A percentile compares a stretch with the other conserved stretches of the same genome.
Conservation (phyloP, 2,329 filamentous ascomycete species). For the Sporothrix phasma region DNA sequence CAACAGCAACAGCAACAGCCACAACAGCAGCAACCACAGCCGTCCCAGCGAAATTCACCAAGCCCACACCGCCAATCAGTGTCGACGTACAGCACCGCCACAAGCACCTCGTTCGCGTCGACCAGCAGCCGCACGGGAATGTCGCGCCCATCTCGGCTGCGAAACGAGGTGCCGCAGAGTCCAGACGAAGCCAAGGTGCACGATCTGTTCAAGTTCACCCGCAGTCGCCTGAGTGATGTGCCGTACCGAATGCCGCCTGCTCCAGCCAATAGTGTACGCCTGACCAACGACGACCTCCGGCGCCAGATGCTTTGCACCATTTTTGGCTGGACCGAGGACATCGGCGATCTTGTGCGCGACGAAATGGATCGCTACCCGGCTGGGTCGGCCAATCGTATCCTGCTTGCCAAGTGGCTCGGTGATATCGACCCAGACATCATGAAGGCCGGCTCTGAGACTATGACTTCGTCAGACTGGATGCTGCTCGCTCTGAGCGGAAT, state of each 20-base stretch:
- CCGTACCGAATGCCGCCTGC: constrained; percentile 63
- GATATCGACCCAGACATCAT: constrained; percentile 75
- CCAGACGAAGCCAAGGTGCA: constrained; percentile 61
- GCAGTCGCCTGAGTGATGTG: constrained; percentile 70
- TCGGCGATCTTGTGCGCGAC: constrained; percentile 70
- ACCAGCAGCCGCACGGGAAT: constrained; percentile 23
- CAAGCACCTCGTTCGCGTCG: constrained; percentile 40
- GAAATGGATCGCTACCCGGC: constrained; percentile 66
- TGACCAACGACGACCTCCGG: constrained; percentile 71
- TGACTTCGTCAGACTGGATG: constrained; percentile 96
- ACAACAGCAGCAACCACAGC: too few species aligned
- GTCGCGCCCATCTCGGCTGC: constrained; percentile 53
- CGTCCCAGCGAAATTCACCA: neutral
- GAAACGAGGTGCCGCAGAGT: constrained; percentile 70
- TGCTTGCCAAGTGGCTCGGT: constrained; percentile 87
- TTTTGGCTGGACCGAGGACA: constrained; percentile 88
- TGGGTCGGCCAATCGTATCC: constrained; percentile 67
- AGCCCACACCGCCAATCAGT: constrained; percentile 31
- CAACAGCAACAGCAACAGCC: neutral
- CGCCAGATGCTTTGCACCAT: constrained; percentile 87
- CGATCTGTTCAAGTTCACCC: constrained; percentile 80
- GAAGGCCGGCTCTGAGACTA: constrained; percentile 69
- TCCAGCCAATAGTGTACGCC: constrained; percentile 43
- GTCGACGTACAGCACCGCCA: constrained; percentile 43
- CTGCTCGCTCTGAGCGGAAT: constrained; percentile 83